Conservation (phyloP, 345 rosid genomes). For the Eutrema yunnanense region DNA sequence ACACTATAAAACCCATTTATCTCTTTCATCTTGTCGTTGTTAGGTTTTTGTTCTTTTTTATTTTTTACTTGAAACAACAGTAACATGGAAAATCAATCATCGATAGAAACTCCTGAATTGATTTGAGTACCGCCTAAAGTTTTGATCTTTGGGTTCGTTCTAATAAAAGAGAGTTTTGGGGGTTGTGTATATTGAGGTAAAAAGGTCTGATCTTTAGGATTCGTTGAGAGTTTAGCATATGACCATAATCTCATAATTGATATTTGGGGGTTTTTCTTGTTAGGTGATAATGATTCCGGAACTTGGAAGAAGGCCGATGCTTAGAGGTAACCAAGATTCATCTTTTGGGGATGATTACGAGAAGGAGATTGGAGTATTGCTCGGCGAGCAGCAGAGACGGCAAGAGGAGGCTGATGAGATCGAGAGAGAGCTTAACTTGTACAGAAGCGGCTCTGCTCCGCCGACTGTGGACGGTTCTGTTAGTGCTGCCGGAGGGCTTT, state of each 20-base stretch:
- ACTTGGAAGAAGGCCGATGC: constrained; percentile 45
- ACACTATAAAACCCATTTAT: constrained; percentile 15
- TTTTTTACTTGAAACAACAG: constrained; percentile 6
- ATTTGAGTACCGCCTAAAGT: constrained; percentile 30
- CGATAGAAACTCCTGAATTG: background rate
- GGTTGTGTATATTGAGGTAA: background rate
- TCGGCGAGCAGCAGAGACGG: constrained; percentile 45
- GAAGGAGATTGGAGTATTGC: constrained; percentile 57
- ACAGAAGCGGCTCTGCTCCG: constrained; percentile 72
- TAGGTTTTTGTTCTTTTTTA: background rate
- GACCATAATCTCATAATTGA: background rate
- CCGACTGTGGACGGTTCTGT: constrained; percentile 73
- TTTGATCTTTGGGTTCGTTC: constrained; percentile 20
- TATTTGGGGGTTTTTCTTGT: background rate
- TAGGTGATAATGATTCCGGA: constrained; percentile 10
- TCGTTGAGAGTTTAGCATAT: too few species aligned
- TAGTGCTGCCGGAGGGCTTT: constrained; percentile 53
- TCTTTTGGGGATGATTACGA: constrained; percentile 71
- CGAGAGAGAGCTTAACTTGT: constrained; percentile 57
- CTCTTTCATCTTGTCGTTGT: constrained; percentile 12
- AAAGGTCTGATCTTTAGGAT: background rate
- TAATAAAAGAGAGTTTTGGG: background rate
- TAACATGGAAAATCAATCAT: constrained; percentile 6
- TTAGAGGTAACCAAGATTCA: constrained; percentile 57
- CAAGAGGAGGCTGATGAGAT: constrained; percentile 52